Conservation (phyloP, 1,284 basidiomycete species). For the Malassezia brasiliensis region DNA sequence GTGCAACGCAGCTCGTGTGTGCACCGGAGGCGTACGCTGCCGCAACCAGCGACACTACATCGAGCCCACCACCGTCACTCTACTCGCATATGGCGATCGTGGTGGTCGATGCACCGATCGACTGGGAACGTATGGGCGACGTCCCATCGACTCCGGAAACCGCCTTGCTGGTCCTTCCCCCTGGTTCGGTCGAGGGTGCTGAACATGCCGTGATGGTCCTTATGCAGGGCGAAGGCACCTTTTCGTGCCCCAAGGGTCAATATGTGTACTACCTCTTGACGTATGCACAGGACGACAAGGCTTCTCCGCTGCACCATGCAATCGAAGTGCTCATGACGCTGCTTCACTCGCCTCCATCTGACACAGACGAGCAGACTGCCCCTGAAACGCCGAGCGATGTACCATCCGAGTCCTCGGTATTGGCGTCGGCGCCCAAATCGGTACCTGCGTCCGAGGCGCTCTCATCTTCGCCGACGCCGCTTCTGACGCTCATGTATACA, state of each 20-base stretch:
- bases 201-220: constrained; percentile 54
- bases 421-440: too few relatives aligned
- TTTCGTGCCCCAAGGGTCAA: constrained; percentile 66
- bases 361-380: neutral
- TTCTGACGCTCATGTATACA: neutral
- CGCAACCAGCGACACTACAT: neutral
- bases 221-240: constrained; percentile 69
- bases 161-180: constrained; percentile 71
- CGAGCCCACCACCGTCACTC: neutral
- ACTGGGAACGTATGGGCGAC: constrained; percentile 9
- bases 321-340: neutral
- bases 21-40: neutral
- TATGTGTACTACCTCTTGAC: constrained; percentile 31
- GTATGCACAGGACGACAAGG: neutral
- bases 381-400: neutral
- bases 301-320: neutral
- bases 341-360: neutral
- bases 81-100: constrained; percentile 18
- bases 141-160: constrained; percentile 53
- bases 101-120: constrained; percentile 23
- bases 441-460: too few relatives aligned
- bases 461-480: neutral
- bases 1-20: constrained; percentile 30
- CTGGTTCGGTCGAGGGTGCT: constrained; percentile 48
- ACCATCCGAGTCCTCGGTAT: neutral